These are phyloP conservation scores for Plantago major DNA, from an alignment of 257 asterid species.

Conservation along the genomic window DNA sequence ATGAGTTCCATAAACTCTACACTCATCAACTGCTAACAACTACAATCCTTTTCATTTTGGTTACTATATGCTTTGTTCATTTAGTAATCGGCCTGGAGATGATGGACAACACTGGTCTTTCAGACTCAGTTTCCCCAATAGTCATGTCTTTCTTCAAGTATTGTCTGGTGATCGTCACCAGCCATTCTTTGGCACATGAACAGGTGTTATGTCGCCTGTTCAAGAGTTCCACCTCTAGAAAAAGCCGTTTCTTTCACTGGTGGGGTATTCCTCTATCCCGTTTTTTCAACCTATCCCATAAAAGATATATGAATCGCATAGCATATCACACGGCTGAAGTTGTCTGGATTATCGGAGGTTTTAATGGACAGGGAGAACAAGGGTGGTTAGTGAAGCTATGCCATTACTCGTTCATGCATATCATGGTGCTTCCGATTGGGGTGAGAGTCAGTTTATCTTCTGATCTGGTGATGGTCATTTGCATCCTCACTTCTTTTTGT, in stretches of 20 bases:
- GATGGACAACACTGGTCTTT: conserved; percentile 2
- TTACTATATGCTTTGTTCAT: not conserved
- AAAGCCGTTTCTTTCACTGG: no score
- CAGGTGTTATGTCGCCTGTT: not conserved
- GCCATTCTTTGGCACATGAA: not conserved
- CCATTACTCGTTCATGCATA: no score
- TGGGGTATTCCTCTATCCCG: no score
- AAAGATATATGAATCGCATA: no score
- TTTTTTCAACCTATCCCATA: no score
- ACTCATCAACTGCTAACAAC: not conserved
- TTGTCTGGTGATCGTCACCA: not conserved
- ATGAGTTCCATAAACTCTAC: not conserved
- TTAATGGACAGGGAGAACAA: no score
- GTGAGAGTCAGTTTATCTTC: no score
- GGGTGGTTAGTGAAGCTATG: no score
- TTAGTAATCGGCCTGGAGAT: not conserved
- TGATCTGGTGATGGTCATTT: no score
- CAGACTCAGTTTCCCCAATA: not conserved
- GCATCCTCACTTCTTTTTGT: not conserved
- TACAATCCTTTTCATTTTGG: not conserved
- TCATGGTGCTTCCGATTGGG: no score
- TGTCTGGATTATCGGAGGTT: no score
- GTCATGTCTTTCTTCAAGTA: not conserved
- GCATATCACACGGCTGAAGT: no score
- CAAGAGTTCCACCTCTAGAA: not conserved